Percentiles rank a stretch among this genome's conserved stretches.
phyloP scores from a whole-genome alignment of 2,329 filamentous ascomycete genomes.

The Penicillium hesseltinei region DNA sequence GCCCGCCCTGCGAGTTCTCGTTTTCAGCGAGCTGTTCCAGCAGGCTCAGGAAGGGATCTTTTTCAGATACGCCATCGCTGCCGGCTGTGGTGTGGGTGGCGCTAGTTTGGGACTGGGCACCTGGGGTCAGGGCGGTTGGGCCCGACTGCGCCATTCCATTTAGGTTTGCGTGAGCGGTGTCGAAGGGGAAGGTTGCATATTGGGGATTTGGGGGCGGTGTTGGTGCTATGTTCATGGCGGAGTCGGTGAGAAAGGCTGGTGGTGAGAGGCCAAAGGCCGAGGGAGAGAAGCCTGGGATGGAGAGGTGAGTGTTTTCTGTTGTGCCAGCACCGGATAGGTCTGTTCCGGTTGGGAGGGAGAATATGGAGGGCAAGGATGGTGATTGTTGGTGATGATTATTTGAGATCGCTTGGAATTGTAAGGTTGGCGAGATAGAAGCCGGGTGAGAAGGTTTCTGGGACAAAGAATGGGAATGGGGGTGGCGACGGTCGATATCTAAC shows the following conservation, averaged over 20 bases:
- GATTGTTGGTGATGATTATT: conserved; percentile 14
- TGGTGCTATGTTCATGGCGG: conserved; percentile 26
- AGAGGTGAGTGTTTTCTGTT: conserved; percentile 19
- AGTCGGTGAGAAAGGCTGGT: conserved; percentile 36
- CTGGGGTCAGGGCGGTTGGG: conserved; percentile 35
- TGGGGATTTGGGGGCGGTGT: conserved; percentile 34
- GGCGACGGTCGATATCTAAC: conserved; percentile 12
- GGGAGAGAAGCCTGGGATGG: conserved; percentile 40
- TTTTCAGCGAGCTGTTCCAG: conserved; percentile 82
- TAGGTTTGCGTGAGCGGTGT: conserved; percentile 20
- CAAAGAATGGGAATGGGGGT: conserved; percentile 6
- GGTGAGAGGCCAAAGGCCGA: conserved; percentile 35
- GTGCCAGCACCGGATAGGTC: conserved; percentile 4
- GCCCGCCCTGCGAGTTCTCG: conserved; percentile 64
- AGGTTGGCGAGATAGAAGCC: conserved; percentile 11
- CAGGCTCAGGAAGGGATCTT: conserved; percentile 76
- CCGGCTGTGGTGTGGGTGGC: conserved; percentile 43
- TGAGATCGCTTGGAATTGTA: conserved; percentile 15
- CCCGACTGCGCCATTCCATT: conserved; percentile 4
- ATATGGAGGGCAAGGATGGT: conserved; percentile 14
- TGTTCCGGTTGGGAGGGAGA: conserved; percentile 12
- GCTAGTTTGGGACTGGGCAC: conserved; percentile 44
- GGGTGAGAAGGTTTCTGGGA: conserved; percentile 3
- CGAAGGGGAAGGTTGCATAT: conserved; percentile 42
- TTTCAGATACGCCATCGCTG: conserved; percentile 53